These are phyloP conservation scores for Colletotrichum gloeosporioides DNA, from an alignment of 2,329 filamentous ascomycete species.

Conservation along the genomic window DNA sequence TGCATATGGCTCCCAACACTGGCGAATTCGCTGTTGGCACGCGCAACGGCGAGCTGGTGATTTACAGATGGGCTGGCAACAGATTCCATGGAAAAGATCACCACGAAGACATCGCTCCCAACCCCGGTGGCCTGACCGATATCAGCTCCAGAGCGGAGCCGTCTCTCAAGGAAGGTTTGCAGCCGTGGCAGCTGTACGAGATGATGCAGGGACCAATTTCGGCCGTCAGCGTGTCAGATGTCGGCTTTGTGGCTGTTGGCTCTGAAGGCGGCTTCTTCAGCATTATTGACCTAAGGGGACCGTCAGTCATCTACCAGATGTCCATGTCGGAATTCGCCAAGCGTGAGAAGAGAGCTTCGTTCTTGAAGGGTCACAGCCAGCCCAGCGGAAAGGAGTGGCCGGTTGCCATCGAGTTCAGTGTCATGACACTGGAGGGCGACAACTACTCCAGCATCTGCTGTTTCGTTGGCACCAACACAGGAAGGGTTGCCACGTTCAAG, in stretches of 20 bases:
- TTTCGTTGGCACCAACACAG: conserved; percentile 87
- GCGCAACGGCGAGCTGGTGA: conserved; percentile 79
- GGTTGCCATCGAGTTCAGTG: conserved; percentile 85
- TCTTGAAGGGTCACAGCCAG: conserved; percentile 62
- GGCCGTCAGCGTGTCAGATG: conserved; percentile 83
- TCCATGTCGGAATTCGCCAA: conserved; percentile 77
- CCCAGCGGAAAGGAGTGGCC: conserved; percentile 72
- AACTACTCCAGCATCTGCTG: conserved; percentile 93
- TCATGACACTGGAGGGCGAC: conserved; percentile 93
- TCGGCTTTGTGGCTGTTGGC: conserved; percentile 88
- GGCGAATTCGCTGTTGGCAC: conserved; percentile 88
- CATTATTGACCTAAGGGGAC: conserved; percentile 87
- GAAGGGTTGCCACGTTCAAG: conserved; percentile 89
- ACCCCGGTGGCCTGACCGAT: conserved; percentile 74
- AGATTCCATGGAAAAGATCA: conserved; percentile 70
- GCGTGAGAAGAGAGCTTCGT: conserved; percentile 76
- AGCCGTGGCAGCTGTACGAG: conserved; percentile 82
- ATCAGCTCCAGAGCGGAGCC: conserved; percentile 77
- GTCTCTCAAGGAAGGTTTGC: conserved; percentile 76
- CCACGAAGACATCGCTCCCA: conserved; percentile 50
- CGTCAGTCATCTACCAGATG: conserved; percentile 79
- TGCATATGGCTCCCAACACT: conserved; percentile 80
- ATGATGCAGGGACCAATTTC: conserved; percentile 84
- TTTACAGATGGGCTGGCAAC: conserved; percentile 91
- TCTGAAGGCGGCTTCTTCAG: conserved; percentile 83